These are phyloP conservation scores for Leavenworthia alabamica DNA, from an alignment of 345 rosid species.

Conservation along the genomic window DNA sequence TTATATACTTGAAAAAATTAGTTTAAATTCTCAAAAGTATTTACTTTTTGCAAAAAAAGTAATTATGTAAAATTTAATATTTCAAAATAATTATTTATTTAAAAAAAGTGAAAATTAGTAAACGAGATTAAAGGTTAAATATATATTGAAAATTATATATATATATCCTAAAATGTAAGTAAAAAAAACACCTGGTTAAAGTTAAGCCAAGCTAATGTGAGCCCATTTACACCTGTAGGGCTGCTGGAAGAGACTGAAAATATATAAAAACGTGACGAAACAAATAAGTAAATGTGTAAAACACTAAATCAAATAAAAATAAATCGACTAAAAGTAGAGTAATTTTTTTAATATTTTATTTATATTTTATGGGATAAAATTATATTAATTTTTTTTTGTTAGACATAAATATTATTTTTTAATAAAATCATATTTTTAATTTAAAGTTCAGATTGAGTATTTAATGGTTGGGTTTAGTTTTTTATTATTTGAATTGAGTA, in stretches of 20 bases:
- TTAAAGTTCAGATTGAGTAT: too few relatives aligned
- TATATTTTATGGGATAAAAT: too few relatives aligned
- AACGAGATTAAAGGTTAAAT: neutral
- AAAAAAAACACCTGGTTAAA: constrained; percentile 20
- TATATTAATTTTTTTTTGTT: too few relatives aligned
- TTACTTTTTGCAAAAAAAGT: neutral
- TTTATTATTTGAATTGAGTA: too few relatives aligned
- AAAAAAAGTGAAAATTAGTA: too few relatives aligned
- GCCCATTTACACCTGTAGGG: constrained; percentile 25
- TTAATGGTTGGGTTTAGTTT: too few relatives aligned
- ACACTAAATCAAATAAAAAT: neutral
- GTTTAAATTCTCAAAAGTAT: neutral
- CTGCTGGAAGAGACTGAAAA: constrained; percentile 24
- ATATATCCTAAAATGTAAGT: neutral
- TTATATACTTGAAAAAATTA: neutral
- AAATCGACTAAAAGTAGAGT: neutral
- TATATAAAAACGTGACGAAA: neutral
- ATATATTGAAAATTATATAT: neutral
- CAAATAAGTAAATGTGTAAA: neutral
- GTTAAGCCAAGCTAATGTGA: constrained; percentile 18
- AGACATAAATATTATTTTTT: too few relatives aligned
- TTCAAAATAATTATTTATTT: neutral
- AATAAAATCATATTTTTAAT: too few relatives aligned
- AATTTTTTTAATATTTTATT: too few relatives aligned
- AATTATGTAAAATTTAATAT: neutral